Percentiles rank a stretch among this genome's conserved stretches.
Conservation (phyloP, 176 grass and related monocot genomes). For the Miscanthus lutarioriparius region DNA sequence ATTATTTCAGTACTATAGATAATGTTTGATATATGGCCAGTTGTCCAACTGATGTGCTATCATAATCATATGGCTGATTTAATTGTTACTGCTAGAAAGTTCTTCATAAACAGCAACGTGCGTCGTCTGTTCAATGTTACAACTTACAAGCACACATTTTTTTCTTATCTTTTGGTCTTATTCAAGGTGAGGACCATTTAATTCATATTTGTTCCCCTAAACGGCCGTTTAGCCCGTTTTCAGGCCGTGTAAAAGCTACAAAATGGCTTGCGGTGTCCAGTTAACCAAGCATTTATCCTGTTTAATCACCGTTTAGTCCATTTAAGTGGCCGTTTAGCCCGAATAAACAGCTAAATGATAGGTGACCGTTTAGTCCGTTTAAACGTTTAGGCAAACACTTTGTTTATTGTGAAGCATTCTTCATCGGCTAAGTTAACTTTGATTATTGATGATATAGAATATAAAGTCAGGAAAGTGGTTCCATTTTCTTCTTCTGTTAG, state of each 20-base stretch:
- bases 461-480: constrained; percentile 23
- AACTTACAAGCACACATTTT: constrained; percentile 4
- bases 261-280: not conserved
- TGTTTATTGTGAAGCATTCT: constrained; percentile 25
- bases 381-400: not conserved
- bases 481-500: constrained; percentile 13
- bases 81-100: not conserved
- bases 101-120: constrained; percentile 15
- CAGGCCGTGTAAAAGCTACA: not conserved
- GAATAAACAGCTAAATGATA: not conserved
- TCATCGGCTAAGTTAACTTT: constrained; percentile 9
- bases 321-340: not conserved
- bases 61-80: not conserved
- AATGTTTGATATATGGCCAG: not conserved
- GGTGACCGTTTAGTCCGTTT: not conserved
- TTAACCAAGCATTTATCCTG: not conserved
- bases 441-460: constrained; percentile 23
- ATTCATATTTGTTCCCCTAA: not conserved
- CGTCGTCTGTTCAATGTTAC: constrained; percentile 11
- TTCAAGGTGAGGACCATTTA: not conserved
- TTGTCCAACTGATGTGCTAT: constrained; percentile 15
- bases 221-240: not conserved
- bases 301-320: not conserved
- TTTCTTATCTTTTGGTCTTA: constrained; percentile 4
- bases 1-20: constrained; percentile 7